Base-by-base conservation (phyloP, 2,329 filamentous ascomycete genomes). In the Metarhizium robertsii region DNA sequence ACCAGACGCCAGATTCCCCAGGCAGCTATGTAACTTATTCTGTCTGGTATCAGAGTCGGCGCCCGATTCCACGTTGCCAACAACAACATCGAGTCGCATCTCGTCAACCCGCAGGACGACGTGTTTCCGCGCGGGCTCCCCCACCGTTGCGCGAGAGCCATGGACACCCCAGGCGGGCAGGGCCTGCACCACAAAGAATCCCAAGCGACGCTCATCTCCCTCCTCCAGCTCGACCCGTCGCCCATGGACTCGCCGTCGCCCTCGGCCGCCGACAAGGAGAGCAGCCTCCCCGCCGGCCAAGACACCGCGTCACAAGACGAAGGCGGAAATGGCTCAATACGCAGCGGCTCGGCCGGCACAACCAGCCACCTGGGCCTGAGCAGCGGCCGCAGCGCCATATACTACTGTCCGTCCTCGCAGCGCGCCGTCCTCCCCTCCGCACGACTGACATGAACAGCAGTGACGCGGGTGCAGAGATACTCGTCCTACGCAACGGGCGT, bases 401-500 rank as follows among this genome's bases (percentile, higher is more conserved):
- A 85, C 72, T 94, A 92, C 72, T 75, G 88, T 91, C 76, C 43
- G 81, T 73, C 42, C 25, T 25, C 25, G 25, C 7, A 10, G n/a
- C 42, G 10, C 14, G 10, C n/a, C n/a, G 6, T 2, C 42, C 16
- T 45, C n/a, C 16, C 14, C 2, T 11, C 6, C 16, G 18, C 42
- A 45, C n/a, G n/a, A 11, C 42, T 45, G 10, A 38, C 14, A 13
- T 14, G 32, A 14, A 11, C 25, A 40, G n/a, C 36, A 65, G 64
- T 68, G 18, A 66, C 65, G 50, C 83, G 88, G 50, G 78, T 94
- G 40, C 94, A 97, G 70, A 87, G 84, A 69, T 96, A 95, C 76
- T 94, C 90, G 1, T 90, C 88, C 61, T 95, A 96, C 74, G 84
- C 88, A 61, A 92, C 90, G 66, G 83, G 83, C 59, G 74, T 89